Percentiles rank a stretch among this genome's conserved stretches.
phyloP scores from a whole-genome alignment of 2,329 filamentous ascomycete genomes.

The Pseudocercospora ulei region DNA sequence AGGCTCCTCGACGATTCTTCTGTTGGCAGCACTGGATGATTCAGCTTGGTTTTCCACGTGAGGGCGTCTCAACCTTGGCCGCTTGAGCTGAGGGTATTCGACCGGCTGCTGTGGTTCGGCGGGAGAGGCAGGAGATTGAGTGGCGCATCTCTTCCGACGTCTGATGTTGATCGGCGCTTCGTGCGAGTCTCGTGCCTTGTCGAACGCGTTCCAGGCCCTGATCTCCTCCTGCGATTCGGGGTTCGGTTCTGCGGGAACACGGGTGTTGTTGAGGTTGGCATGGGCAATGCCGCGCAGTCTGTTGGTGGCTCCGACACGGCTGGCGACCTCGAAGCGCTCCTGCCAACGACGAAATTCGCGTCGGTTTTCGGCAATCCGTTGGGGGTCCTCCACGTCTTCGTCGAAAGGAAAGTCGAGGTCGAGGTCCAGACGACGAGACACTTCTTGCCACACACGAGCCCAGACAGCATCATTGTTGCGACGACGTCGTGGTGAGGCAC shows the following conservation, averaged over 20 bases:
- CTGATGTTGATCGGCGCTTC: constrained; percentile 30
- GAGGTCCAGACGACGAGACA: constrained; percentile 67
- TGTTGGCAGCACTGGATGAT: constrained; percentile 31
- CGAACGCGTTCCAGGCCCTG: constrained; percentile 81
- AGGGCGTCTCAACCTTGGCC: constrained; percentile 52
- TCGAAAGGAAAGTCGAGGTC: constrained; percentile 82
- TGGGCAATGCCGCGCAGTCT: constrained; percentile 45
- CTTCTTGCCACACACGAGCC: constrained; percentile 79
- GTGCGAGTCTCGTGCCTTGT: constrained; percentile 66
- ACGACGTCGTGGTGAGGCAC: constrained; percentile 20
- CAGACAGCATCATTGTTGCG: constrained; percentile 47
- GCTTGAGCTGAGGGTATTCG: constrained; percentile 66
- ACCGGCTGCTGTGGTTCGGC: constrained; percentile 51
- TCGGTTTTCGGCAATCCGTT: constrained; percentile 49
- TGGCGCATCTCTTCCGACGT: constrained; percentile 66
- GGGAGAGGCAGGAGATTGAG: constrained; percentile 59
- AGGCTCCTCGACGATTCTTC: constrained; percentile 46
- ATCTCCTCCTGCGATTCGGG: constrained; percentile 71
- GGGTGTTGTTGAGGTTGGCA: constrained; percentile 42
- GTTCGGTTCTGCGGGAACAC: constrained; percentile 38
- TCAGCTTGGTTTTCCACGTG: constrained; percentile 40
- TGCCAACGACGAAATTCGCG: constrained; percentile 65
- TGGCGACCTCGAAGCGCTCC: constrained; percentile 70
- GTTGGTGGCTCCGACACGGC: constrained; percentile 63
- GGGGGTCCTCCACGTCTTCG: constrained; percentile 52